A percentile compares a stretch with the other conserved stretches of the same genome.
phyloP scores from a whole-genome alignment of 2,329 filamentous ascomycete genomes.

The Nemania bipapillata region DNA sequence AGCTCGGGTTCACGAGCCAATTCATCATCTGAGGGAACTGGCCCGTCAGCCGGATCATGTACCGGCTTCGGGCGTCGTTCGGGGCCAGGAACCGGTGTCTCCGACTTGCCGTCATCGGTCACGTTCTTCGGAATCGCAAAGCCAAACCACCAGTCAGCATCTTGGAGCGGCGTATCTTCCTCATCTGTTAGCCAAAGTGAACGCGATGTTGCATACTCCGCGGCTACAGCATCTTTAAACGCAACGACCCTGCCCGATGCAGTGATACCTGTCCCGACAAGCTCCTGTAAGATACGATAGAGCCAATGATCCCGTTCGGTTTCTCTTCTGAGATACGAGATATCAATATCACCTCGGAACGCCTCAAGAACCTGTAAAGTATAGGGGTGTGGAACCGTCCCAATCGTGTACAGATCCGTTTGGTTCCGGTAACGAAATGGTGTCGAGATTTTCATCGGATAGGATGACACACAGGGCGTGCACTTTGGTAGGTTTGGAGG shows the following conservation, averaged over 20 bases:
- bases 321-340: constrained; percentile 72
- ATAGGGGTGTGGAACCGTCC: constrained; percentile 89
- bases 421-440: constrained; percentile 76
- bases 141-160: constrained; percentile 89
- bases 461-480: constrained; percentile 74
- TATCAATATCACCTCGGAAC: constrained; percentile 69
- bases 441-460: constrained; percentile 73
- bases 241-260: constrained; percentile 73
- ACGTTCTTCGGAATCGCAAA: constrained; percentile 76
- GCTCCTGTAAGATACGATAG: constrained; percentile 72
- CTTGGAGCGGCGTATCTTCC: constrained; percentile 65
- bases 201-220: constrained; percentile 69
- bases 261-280: constrained; percentile 71
- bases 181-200: constrained; percentile 86
- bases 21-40: constrained; percentile 63
- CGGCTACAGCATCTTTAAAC: constrained; percentile 85
- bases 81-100: constrained; percentile 68
- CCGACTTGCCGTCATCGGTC: constrained; percentile 63
- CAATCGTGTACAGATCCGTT: constrained; percentile 80
- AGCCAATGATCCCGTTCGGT: constrained; percentile 84
- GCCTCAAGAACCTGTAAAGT: constrained; percentile 77
- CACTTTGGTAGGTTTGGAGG: constrained; percentile 84
- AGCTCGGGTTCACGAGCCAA: constrained; percentile 65
- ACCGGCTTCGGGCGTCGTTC: constrained; percentile 65
- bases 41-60: constrained; percentile 61